phyloP scores from a whole-genome alignment of 164 flowering plant species.

The Amborella trichopoda region DNA sequence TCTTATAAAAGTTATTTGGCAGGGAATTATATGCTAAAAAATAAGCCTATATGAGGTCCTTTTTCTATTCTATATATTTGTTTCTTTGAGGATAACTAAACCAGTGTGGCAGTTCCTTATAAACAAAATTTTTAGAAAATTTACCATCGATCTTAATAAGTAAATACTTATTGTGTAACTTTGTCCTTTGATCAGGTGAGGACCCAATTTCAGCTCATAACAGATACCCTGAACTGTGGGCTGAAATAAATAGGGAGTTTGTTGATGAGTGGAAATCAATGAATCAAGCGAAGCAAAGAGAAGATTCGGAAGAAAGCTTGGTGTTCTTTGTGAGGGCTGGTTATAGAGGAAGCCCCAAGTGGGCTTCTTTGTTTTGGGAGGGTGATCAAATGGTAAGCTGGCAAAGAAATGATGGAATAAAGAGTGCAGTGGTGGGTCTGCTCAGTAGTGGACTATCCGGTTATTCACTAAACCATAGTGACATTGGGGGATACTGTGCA shows the following conservation, averaged over 20 bases:
- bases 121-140: no score
- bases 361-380: constrained; percentile 87
- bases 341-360: constrained; percentile 64
- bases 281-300: constrained; percentile 16
- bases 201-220: constrained; percentile 81
- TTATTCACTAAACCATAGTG: constrained; percentile 76
- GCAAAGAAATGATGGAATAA: constrained; percentile 82
- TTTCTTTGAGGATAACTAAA: no score
- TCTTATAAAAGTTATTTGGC: no score
- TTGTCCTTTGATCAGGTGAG: constrained; percentile 61
- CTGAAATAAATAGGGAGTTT: constrained; percentile 63
- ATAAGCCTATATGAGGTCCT: no score
- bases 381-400: constrained; percentile 95
- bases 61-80: no score
- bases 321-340: constrained; percentile 90
- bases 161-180: no score
- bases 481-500: constrained; percentile 84
- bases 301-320: constrained; percentile 37
- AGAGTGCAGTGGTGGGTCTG: constrained; percentile 76
- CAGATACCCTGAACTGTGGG: constrained; percentile 85
- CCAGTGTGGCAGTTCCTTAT: no score
- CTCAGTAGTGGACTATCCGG: constrained; percentile 82
- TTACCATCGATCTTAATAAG: no score
- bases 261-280: constrained; percentile 63
- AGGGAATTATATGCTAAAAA: no score